These are phyloP conservation scores for Elaeis guineensis DNA, from an alignment of 176 grass and related monocot genomes.

Conservation along the genomic window DNA sequence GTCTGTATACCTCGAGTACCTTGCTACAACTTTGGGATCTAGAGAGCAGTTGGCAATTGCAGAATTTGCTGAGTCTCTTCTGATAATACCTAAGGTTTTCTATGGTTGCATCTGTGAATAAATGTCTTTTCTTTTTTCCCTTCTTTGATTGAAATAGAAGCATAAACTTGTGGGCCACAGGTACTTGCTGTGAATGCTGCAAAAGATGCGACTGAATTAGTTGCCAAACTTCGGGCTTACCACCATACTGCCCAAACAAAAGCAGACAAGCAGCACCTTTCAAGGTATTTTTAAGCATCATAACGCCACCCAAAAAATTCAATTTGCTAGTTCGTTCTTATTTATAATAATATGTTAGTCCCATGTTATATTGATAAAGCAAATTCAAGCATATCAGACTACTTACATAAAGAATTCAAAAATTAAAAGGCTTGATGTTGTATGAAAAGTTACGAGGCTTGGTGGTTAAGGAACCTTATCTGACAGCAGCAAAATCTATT, in stretches of 20 bases:
- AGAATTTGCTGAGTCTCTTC: conserved; percentile 78
- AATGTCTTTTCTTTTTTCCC: neutral
- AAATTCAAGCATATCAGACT: no score
- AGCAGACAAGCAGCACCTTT: conserved; percentile 84
- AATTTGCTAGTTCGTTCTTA: no score
- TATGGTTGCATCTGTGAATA: neutral
- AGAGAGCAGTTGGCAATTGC: conserved; percentile 75
- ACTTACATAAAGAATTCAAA: no score
- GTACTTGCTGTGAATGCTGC: conserved; percentile 90
- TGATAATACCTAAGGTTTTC: conserved; percentile 78
- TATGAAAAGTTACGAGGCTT: no score
- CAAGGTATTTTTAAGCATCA: conserved; percentile 36
- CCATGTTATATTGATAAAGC: no score
- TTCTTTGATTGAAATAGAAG: neutral
- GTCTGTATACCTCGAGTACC: conserved; percentile 88
- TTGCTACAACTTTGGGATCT: conserved; percentile 74
- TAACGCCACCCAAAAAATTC: neutral
- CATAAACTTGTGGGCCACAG: conserved; percentile 24
- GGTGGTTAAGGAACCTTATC: no score
- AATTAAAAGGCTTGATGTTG: no score
- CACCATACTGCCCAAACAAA: conserved; percentile 83
- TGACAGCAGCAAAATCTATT: no score
- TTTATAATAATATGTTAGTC: no score
- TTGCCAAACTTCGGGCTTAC: conserved; percentile 85
- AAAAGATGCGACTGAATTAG: conserved; percentile 80